Percentiles rank a stretch among this genome's conserved stretches.
These are phyloP conservation scores for Solanum bulbocastanum DNA, from an alignment of 257 asterid genomes.

Conservation along the genomic window DNA sequence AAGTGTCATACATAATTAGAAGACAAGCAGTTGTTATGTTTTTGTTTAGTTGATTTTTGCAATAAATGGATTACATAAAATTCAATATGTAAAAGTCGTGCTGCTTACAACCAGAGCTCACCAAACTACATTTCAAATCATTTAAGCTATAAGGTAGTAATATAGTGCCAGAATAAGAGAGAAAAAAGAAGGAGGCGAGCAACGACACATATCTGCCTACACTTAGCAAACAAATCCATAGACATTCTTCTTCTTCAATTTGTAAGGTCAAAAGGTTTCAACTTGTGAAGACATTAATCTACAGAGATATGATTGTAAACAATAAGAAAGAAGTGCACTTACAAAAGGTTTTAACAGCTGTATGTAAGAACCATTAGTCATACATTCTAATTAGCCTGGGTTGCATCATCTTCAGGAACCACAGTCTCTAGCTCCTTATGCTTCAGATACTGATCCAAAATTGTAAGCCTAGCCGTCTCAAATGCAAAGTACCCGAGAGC, in stretches of 20 bases:
- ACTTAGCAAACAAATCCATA: background rate
- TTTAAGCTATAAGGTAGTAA: background rate
- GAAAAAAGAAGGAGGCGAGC: background rate
- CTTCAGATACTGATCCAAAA: constrained; percentile 56
- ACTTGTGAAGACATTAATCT: background rate
- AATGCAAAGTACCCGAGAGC: constrained; percentile 95
- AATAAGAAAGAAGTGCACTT: background rate
- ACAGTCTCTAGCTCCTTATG: constrained; percentile 47
- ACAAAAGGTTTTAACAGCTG: background rate
- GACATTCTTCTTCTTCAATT: background rate
- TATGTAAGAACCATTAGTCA: constrained; percentile 5
- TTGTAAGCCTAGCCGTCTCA: constrained; percentile 82
- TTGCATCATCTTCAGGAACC: constrained; percentile 18
- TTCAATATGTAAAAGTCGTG: background rate
- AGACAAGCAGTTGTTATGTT: background rate
- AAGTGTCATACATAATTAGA: background rate
- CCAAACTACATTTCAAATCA: background rate
- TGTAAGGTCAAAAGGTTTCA: background rate
- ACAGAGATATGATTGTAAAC: background rate
- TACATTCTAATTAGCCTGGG: constrained; percentile 11
- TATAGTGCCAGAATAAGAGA: background rate
- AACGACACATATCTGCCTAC: background rate
- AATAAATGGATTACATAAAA: background rate
- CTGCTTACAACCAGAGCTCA: background rate
- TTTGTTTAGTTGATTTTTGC: background rate